Conservation (phyloP, 2,329 filamentous ascomycete genomes). For the Nemania sp. region DNA sequence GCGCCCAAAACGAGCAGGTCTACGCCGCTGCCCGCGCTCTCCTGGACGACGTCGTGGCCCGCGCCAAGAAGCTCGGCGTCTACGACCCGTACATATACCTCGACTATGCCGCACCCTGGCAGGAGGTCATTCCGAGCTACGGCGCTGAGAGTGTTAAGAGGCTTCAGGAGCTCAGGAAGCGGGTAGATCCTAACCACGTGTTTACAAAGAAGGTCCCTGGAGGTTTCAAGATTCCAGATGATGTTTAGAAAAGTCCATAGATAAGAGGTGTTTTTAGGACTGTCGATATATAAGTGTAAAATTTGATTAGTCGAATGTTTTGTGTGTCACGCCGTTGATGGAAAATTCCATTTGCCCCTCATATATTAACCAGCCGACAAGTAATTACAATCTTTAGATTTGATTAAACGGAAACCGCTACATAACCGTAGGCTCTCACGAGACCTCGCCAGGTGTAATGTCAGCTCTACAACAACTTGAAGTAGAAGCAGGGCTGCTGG, state of each 20-base stretch:
- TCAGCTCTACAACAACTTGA: not conserved
- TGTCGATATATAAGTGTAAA: too few relatives aligned
- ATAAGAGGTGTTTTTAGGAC: not conserved
- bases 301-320: too few relatives aligned
- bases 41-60: conserved; percentile 13
- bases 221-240: conserved; percentile 39
- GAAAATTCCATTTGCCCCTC: not conserved
- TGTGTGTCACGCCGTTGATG: too few relatives aligned
- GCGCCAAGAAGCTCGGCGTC: conserved; percentile 31
- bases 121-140: conserved; percentile 42
- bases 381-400: too few relatives aligned
- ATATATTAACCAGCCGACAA: not conserved
- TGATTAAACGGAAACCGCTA: too few relatives aligned
- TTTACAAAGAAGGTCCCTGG: conserved; percentile 37
- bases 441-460: not conserved
- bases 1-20: conserved; percentile 22
- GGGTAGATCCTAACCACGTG: conserved; percentile 36
- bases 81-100: conserved; percentile 42
- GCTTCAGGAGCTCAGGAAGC: conserved; percentile 30
- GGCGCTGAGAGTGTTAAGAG: conserved; percentile 36
- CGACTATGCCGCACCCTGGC: conserved; percentile 43
- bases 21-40: conserved; percentile 26
- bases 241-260: not conserved
- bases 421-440: too few relatives aligned
- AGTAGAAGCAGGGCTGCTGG: too few relatives aligned